A percentile compares a stretch with the other conserved stretches of the same genome.
Conservation (phyloP, 805 yeast species). For the Starmerella floricola region DNA sequence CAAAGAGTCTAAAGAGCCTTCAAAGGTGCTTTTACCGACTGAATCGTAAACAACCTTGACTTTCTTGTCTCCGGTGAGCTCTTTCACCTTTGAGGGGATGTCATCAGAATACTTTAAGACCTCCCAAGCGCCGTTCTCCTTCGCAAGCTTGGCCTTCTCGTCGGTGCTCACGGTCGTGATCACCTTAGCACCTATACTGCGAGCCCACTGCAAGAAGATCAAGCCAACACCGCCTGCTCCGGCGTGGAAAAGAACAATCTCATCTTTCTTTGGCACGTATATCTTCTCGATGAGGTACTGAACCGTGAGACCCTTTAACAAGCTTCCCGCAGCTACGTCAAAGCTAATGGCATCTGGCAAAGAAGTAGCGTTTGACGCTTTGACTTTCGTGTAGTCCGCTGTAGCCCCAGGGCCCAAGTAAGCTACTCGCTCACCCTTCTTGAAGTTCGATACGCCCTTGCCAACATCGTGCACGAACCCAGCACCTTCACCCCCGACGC, state of each 20-base stretch:
- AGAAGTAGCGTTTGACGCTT: constrained; percentile 31
- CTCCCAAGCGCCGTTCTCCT: constrained; percentile 64
- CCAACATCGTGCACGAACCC: constrained; percentile 40
- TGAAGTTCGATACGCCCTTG: constrained; percentile 35
- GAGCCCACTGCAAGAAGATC: constrained; percentile 51
- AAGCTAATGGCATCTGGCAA: constrained; percentile 41
- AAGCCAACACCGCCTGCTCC: constrained; percentile 95
- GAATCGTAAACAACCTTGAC: constrained; percentile 29
- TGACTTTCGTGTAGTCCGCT: constrained; percentile 54
- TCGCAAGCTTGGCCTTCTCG: constrained; percentile 57
- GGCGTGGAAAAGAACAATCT: constrained; percentile 68
- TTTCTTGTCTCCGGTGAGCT: constrained; percentile 27
- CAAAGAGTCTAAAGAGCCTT: constrained; percentile 46
- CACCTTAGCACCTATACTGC: constrained; percentile 57
- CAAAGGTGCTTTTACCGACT: constrained; percentile 55
- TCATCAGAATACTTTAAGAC: constrained; percentile 36
- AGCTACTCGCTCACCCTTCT: constrained; percentile 36
- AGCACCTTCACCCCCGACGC: constrained; percentile 50
- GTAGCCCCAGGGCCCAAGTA: constrained; percentile 59
- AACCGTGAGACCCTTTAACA: constrained; percentile 68
- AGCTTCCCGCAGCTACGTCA: constrained; percentile 44
- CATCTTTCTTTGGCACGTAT: constrained; percentile 48
- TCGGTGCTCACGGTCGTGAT: constrained; percentile 76
- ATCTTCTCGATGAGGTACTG: constrained; percentile 57
- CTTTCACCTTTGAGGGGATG: constrained; percentile 25